Percentiles rank a stretch among this genome's conserved stretches.
These are phyloP conservation scores for Ostreobium quekettii DNA, from an alignment of 139 green algal genomes.

Conservation along the genomic window DNA sequence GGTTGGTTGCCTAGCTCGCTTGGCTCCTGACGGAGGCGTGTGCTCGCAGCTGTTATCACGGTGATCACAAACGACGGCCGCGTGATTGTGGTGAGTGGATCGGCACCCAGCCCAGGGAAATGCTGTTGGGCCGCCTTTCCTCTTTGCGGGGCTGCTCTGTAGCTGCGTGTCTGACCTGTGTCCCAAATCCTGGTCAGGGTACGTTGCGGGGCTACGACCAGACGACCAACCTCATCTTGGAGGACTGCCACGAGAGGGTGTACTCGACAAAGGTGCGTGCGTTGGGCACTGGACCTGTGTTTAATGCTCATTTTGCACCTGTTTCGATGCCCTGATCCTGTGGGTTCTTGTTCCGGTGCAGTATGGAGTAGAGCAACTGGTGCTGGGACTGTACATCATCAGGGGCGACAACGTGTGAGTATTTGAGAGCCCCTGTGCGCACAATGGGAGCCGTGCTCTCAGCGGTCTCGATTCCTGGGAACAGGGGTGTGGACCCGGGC, in stretches of 20 bases:
- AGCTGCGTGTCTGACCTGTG: neutral
- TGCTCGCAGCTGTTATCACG: constrained; percentile 43
- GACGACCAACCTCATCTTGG: constrained; percentile 85
- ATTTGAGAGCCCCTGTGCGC: neutral
- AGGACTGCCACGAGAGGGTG: constrained; percentile 85
- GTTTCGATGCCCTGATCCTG: neutral
- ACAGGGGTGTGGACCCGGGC: neutral
- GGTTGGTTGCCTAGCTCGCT: neutral
- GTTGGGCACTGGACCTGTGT: too few relatives aligned
- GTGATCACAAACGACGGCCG: constrained; percentile 85
- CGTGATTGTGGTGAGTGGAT: constrained; percentile 59
- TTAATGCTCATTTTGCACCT: neutral
- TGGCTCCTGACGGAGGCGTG: constrained; percentile 19
- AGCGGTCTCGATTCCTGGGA: neutral
- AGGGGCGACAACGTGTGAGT: constrained; percentile 93
- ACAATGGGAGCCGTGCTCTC: neutral
- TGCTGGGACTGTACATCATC: constrained; percentile 84
- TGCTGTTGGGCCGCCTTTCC: neutral
- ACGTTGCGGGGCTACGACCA: constrained; percentile 88
- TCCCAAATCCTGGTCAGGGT: constrained; percentile 43
- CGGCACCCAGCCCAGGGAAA: neutral
- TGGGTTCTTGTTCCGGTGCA: constrained; percentile 30
- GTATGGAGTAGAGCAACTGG: constrained; percentile 74
- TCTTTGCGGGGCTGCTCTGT: neutral
- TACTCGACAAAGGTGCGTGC: constrained; percentile 62